Base-by-base conservation (phyloP, 306 rosid species). In the Gastrolobium villosum region DNA sequence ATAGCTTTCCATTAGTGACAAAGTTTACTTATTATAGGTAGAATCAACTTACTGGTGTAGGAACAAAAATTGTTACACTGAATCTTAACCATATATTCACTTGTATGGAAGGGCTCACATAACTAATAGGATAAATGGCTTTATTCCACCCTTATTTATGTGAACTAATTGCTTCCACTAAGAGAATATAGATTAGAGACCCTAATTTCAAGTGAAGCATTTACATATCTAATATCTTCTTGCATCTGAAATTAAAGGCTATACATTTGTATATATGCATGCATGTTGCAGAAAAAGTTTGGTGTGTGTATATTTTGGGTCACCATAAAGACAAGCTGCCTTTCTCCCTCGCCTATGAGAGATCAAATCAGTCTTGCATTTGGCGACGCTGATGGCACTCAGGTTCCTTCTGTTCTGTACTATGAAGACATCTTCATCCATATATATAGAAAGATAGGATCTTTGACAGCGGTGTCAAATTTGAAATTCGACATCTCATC, bases 361-460 rank as follows among this genome's bases (percentile, higher is more conserved):
- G 94, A 90, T 63, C 81, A 72, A 45, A 88, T 90, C 78, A 88
- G 94, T 64, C 76, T 90, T 53, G 5, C 84, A 1, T 88, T 90
- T 60, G 89, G 95, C 11, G 95, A 90, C 72, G 91, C 86, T 32
- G 70, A 85, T 65, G 95, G 92, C 55, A 78, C 83, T 72, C 89
- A 83, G 92, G 94, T 20, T 20, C 26, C 26, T 20, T 20, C 26
- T 90, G 9, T 57, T n/a, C 65, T 65, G 56, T 26, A 5, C 7
- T 48, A 15, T 35, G 52, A 14, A 49, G 26, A 20, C 26, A 20
- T 20, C 26, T 20, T 20, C 1, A 20, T 20, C 26, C 26, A 20
- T 20, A 20, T n/a, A n/a, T n/a, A n/a, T n/a, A n/a, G n/a, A n/a
- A n/a, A n/a, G n/a, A n/a, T n/a, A n/a, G n/a, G n/a, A n/a, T n/a